phyloP scores from a whole-genome alignment of 208 protist species.

The Acanthamoeba triangularis region DNA sequence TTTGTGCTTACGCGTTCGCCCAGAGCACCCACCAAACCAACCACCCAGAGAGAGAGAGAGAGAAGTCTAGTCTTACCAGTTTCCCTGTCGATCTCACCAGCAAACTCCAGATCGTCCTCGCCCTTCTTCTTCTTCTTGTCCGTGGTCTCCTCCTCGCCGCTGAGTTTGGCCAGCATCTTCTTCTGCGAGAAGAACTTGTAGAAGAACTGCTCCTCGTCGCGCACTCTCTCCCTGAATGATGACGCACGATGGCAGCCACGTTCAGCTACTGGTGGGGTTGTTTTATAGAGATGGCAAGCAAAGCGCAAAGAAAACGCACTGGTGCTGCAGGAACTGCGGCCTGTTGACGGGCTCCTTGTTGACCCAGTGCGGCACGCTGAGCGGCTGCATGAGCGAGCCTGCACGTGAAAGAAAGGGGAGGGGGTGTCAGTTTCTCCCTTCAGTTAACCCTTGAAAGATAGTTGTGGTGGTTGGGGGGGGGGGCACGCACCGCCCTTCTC shows the following conservation, averaged over 20 bases:
- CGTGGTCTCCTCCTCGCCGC: background rate
- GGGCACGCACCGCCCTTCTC: background rate
- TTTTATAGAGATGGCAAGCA: background rate
- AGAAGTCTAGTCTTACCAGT: background rate
- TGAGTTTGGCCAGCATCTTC: conserved; percentile 39
- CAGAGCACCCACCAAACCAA: too few relatives aligned
- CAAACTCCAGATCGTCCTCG: background rate
- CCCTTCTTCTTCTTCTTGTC: conserved; percentile 11
- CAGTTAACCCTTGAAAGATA: too few relatives aligned
- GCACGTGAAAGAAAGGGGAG: background rate
- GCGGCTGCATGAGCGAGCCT: conserved; percentile 77
- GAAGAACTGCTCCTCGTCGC: conserved; percentile 77
- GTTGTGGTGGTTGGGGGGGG: background rate
- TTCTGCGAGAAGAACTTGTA: conserved; percentile 71
- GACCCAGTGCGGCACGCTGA: conserved; percentile 2
- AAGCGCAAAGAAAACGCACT: background rate
- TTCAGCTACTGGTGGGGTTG: background rate
- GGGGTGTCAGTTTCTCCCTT: background rate
- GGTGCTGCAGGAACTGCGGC: conserved; percentile 23
- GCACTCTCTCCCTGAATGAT: conserved; percentile 8
- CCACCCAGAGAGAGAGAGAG: background rate
- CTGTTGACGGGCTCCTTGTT: conserved; percentile 65
- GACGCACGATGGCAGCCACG: too few relatives aligned
- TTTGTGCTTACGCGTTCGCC: background rate
- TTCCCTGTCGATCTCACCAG: background rate